Evolutionary conservation across 495 filamentous ascomycete genomes (phyloP).

Genomic region (Penicillium lagena): DNA sequence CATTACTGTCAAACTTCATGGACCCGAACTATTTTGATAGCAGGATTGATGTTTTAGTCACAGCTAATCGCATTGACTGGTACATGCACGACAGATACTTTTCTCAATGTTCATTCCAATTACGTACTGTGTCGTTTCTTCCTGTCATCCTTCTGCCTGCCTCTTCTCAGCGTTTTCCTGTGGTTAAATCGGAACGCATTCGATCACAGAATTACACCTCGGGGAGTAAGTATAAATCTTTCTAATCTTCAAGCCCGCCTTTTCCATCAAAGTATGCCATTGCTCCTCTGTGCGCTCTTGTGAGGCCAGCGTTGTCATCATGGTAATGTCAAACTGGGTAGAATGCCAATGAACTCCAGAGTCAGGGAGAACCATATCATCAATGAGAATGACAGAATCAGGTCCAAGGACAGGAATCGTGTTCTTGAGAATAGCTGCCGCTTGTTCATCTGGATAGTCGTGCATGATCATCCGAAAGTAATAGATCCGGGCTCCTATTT

Average conservation of each 20-base stretch:
- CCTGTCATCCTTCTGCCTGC: too few relatives aligned
- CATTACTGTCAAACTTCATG: too few relatives aligned
- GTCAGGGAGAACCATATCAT: conserved; percentile 30
- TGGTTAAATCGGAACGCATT: not conserved
- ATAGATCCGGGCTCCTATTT: conserved; percentile 35
- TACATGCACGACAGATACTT: too few relatives aligned
- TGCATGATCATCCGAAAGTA: conserved; percentile 42
- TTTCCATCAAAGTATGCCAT: conserved; percentile 30
- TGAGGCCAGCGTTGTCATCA: conserved; percentile 20
- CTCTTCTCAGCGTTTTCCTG: too few relatives aligned
- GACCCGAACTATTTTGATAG: too few relatives aligned
- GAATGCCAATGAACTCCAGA: conserved; percentile 8
- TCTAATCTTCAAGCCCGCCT: conserved; percentile 24
- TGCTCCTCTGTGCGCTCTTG: conserved; percentile 23
- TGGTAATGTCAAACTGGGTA: conserved; percentile 19
- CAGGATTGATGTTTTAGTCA: too few relatives aligned
- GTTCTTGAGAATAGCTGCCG: conserved; percentile 28
- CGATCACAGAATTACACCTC: conserved; percentile 21
- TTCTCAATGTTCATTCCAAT: too few relatives aligned
- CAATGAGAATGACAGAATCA: conserved; percentile 32
- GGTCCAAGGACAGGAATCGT: conserved; percentile 24
- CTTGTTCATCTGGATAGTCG: conserved; percentile 35
- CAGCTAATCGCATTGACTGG: too few relatives aligned
- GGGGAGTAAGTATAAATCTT: conserved; percentile 1
- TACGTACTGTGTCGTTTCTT: too few relatives aligned